phyloP scores from a whole-genome alignment of 2,329 filamentous ascomycete species.

The Colletotrichum sp. region DNA sequence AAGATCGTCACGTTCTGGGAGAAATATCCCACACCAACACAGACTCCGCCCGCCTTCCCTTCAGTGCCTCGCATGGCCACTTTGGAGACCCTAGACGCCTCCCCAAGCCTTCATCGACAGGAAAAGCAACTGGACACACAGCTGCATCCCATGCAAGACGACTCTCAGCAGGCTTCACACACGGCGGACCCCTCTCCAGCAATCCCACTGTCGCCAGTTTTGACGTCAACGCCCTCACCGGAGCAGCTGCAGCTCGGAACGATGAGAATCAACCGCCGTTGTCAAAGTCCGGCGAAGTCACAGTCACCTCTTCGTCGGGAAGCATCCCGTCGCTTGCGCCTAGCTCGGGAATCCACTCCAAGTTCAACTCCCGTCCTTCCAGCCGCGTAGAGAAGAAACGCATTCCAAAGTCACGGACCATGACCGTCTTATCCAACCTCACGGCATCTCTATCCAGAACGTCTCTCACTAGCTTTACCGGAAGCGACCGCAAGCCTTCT shows the following conservation, averaged over 20 bases:
- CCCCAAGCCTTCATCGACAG: neutral
- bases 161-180: conserved; percentile 34
- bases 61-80: neutral
- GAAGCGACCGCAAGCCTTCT: conserved; percentile 1
- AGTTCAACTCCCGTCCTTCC: neutral
- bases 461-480: neutral
- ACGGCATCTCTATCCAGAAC: conserved; percentile 47
- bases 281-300: neutral
- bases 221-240: conserved; percentile 26
- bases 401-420: conserved; percentile 49
- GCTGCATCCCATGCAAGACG: conserved; percentile 13
- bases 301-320: neutral
- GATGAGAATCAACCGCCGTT: conserved; percentile 29
- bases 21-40: conserved; percentile 4
- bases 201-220: conserved; percentile 34
- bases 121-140: neutral
- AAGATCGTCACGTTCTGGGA: conserved; percentile 3
- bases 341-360: conserved; percentile 11
- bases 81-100: neutral
- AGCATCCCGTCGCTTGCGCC: neutral
- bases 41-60: neutral
- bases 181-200: conserved; percentile 26
- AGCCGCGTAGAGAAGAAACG: conserved; percentile 4
- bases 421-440: conserved; percentile 48
- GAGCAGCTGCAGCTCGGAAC: conserved; percentile 12